Evolutionary conservation across 805 yeast genomes (phyloP).

Genomic region (Starmerella stellata): DNA sequence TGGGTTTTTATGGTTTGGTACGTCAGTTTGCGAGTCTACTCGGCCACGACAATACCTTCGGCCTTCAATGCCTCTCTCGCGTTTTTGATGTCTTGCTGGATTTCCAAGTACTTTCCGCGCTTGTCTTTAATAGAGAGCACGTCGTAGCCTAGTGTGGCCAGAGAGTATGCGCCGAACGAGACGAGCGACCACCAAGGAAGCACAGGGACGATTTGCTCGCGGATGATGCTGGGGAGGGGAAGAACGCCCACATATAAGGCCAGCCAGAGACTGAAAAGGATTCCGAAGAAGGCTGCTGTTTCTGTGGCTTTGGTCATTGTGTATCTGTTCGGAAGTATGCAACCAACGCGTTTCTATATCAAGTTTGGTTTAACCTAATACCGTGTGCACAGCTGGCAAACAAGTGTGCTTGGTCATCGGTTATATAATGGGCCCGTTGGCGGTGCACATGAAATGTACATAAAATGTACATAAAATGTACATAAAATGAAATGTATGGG

Average conservation of each 20-base stretch:
- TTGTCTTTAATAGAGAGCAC: constrained; percentile 53
- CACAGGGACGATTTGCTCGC: constrained; percentile 40
- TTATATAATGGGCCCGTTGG: too few species aligned
- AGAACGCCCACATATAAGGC: constrained; percentile 34
- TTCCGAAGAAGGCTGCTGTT: constrained; percentile 31
- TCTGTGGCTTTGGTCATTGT: constrained; percentile 56
- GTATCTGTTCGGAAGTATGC: too few species aligned
- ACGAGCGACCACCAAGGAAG: constrained; percentile 57
- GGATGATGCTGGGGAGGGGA: constrained; percentile 35
- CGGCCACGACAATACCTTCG: constrained; percentile 30
- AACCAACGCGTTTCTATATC: too few species aligned
- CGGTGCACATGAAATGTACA: too few species aligned
- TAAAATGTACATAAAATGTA: too few species aligned
- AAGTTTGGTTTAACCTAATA: too few species aligned
- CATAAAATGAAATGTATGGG: too few species aligned
- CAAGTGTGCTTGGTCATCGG: too few species aligned
- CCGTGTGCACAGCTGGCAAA: too few species aligned
- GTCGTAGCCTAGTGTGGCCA: constrained; percentile 51
- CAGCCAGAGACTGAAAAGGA: constrained; percentile 35
- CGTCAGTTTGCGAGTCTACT: constrained; percentile 1
- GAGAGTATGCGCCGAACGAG: constrained; percentile 49
- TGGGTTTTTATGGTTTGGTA: too few species aligned
- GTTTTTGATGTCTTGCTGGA: constrained; percentile 39
- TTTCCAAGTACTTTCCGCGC: constrained; percentile 45
- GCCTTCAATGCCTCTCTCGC: constrained; percentile 41